Base-by-base conservation (phyloP, 495 filamentous ascomycete species). In the Aspergillus nanangensis region DNA sequence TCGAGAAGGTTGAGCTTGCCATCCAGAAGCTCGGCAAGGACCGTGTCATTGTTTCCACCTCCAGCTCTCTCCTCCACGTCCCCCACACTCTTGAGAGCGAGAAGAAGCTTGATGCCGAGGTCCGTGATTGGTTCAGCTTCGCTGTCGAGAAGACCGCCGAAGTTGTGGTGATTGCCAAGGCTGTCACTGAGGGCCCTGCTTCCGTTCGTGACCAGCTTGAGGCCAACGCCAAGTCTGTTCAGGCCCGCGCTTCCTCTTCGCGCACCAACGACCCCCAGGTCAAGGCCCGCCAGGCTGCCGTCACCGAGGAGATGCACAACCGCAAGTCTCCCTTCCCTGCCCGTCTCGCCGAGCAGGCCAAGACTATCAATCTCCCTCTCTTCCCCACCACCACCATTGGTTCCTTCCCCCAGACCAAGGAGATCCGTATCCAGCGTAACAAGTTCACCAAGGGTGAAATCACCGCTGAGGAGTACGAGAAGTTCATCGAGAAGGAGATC, bases 301-400 rank as follows among this genome's bases (percentile, higher is more conserved):
- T 98, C 63, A 90, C 88, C 48, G 66, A 79, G 14, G 81, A 82
- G 43, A 78, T 85, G 85, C 90, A 95, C 82, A 82, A 92, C 77
- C 89, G 93, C 72, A 84, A 90, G 76, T 90, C 90, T 52, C 67
- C 76, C 37, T 98, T 98, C 80, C 75, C 87, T 8, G 72, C 63
- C 51, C 85, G 93, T 62, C 89, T 91, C 57, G 77, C 85, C 27
- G 77, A 86, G 66, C 93, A 98, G 75, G 84, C 88, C 72, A 80
- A 82, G 69, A 75, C 83, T 62, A 86, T 98, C 62, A 87, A 86
- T 57, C 89, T 98, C 41, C 93, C 93, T 55, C 76, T 90, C 46
- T 97, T 98, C 87, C 93, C 93, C 51, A 98, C 93, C 63, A 98
- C 93, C 67, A 97, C 93, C 63, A 98, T 98, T 51, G 93, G 93